These are phyloP conservation scores for Schizochytrium sp. DNA, from an alignment of 108 stramenopile genomes.

Conservation along the genomic window DNA sequence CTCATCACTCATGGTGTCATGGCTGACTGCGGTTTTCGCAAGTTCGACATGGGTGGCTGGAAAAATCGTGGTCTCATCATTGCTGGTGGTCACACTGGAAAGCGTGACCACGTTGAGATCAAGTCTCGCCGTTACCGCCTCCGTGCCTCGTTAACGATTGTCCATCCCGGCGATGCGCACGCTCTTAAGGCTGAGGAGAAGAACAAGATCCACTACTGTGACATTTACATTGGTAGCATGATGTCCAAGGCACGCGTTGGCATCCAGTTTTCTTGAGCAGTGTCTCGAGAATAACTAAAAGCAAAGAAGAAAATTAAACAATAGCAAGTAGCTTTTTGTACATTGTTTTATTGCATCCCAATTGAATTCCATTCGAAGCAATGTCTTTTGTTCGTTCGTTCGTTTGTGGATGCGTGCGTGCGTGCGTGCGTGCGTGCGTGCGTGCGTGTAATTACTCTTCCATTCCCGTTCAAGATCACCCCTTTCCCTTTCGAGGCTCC, in stretches of 20 bases:
- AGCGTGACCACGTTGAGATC: not conserved
- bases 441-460: not conserved
- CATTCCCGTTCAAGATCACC: no score
- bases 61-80: not conserved
- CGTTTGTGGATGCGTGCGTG: not conserved
- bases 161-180: not conserved
- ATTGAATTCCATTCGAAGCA: not conserved
- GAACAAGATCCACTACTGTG: not conserved
- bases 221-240: not conserved
- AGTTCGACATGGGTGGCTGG: not conserved
- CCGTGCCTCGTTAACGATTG: not conserved
- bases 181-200: not conserved
- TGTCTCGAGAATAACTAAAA: not conserved
- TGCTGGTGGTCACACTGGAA: not conserved
- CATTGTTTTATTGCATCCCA: not conserved
- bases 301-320: no score
- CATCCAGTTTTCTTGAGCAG: not conserved
- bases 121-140: not conserved
- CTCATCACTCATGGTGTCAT: not conserved
- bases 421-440: no score
- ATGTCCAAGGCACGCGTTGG: not conserved
- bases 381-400: not conserved
- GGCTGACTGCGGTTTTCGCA: not conserved
- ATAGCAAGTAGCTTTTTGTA: not conserved
- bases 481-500: no score